Percentiles rank a stretch among this genome's conserved stretches.
These are phyloP conservation scores for Phytopythium litorale DNA, from an alignment of 352 stramenopile genomes.

Conservation along the genomic window DNA sequence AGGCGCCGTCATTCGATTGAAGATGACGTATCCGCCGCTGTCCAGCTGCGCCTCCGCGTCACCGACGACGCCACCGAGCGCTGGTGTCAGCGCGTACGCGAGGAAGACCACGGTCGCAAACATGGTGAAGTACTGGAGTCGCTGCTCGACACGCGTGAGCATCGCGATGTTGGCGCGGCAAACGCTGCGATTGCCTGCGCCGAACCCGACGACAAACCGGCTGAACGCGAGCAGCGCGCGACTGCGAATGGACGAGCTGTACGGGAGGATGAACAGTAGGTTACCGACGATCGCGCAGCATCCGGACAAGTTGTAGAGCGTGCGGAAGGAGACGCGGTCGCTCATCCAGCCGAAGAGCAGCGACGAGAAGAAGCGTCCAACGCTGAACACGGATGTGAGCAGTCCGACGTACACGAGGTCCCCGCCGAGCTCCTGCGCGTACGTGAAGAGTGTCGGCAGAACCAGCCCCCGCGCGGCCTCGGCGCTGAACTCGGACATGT, in stretches of 20 bases:
- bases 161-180: constrained; percentile 67
- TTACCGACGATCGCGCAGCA: constrained; percentile 49
- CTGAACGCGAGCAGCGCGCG: constrained; percentile 39
- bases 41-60: constrained; percentile 32
- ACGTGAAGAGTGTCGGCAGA: constrained; percentile 65
- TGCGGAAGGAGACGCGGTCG: constrained; percentile 54
- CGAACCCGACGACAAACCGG: constrained; percentile 65
- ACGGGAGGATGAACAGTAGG: constrained; percentile 50
- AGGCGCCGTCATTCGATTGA: constrained; percentile 58
- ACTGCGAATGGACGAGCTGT: constrained; percentile 31
- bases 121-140: constrained; percentile 59
- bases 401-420: constrained; percentile 52
- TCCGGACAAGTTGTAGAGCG: constrained; percentile 45
- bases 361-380: constrained; percentile 58
- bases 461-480: constrained; percentile 59
- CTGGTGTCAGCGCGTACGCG: constrained; percentile 65
- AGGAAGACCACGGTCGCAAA: constrained; percentile 72
- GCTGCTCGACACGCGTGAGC: constrained; percentile 51
- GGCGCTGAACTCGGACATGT: constrained; percentile 52
- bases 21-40: constrained; percentile 31
- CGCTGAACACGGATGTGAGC: constrained; percentile 60
- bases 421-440: constrained; percentile 49
- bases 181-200: constrained; percentile 65
- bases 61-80: constrained; percentile 46
- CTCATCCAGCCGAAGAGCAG: constrained; percentile 58